Evolutionary conservation across 306 rosid species (phyloP).

Genomic region (Abrus pulchellus): DNA sequence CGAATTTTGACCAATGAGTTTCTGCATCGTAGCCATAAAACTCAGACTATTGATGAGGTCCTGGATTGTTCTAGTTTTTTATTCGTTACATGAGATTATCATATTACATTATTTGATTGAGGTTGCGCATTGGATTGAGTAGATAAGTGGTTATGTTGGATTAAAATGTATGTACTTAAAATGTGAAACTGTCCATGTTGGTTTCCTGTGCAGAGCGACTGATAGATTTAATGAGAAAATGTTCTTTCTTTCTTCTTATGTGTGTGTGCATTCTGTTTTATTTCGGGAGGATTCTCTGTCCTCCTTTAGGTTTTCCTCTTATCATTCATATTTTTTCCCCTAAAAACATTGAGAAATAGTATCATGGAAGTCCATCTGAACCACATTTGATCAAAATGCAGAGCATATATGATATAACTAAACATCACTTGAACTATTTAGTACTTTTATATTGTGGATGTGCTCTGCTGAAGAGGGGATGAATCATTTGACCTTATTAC

Average conservation of each 20-base stretch:
- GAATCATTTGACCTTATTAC: slow-evolving; percentile 14
- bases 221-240: slow-evolving; percentile 26
- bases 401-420: slow-evolving; percentile 2
- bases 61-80: slow-evolving; percentile 39
- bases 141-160: slow-evolving; percentile 37
- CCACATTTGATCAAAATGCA: slow-evolving; percentile 9
- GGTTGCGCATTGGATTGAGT: slow-evolving; percentile 31
- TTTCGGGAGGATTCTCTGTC: slow-evolving; percentile 4
- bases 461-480: slow-evolving; percentile 39
- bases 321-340: slow-evolving; percentile 11
- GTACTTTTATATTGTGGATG: slow-evolving; percentile 2
- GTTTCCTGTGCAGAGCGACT: slow-evolving; percentile 32
- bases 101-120: slow-evolving; percentile 42
- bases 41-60: slow-evolving; percentile 95
- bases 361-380: slow-evolving; percentile 22
- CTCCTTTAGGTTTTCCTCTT: slow-evolving; percentile 9
- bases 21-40: slow-evolving; percentile 86
- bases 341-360: neutral
- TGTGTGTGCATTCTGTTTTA: slow-evolving; percentile 9
- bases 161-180: slow-evolving; percentile 1
- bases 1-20: slow-evolving; percentile 77
- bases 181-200: slow-evolving; percentile 32
- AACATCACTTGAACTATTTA: slow-evolving; percentile 33
- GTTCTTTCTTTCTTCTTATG: slow-evolving; percentile 27
- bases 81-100: slow-evolving; percentile 31